A percentile compares a stretch with the other conserved stretches of the same genome.
Evolutionary conservation across 352 stramenopile genomes (phyloP).

Genomic region (Globisporangium spiculum): DNA sequence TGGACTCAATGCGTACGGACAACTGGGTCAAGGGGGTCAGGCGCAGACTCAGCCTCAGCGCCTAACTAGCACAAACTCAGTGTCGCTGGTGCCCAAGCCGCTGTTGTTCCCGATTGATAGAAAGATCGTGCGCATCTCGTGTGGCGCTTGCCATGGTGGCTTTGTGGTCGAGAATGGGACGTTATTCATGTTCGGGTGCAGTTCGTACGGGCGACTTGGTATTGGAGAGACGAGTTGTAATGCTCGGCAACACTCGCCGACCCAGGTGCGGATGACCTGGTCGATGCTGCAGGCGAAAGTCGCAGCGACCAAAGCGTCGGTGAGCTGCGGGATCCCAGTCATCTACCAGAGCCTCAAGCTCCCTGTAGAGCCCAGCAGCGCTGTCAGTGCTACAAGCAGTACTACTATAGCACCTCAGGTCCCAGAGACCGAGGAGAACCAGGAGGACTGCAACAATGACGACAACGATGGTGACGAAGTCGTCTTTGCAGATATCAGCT

Average conservation of each 20-base stretch:
- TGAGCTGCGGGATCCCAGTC: constrained; percentile 13
- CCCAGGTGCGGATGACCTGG: constrained; percentile 41
- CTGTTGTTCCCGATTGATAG: constrained; percentile 26
- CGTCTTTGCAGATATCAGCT: constrained; percentile 62
- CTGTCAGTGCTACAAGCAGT: not conserved
- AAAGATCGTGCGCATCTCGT: constrained; percentile 47
- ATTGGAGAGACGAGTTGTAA: constrained; percentile 20
- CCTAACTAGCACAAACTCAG: not conserved
- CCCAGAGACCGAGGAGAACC: not conserved
- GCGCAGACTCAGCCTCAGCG: not conserved
- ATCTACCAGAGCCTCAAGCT: not conserved
- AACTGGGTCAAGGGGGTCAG: constrained; percentile 51
- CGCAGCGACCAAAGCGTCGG: not conserved
- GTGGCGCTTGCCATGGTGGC: constrained; percentile 50
- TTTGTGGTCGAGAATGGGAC: constrained; percentile 53
- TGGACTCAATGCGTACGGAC: constrained; percentile 28
- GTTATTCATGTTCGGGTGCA: constrained; percentile 72
- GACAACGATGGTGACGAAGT: constrained; percentile 24
- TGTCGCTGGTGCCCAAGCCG: constrained; percentile 16
- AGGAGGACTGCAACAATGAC: constrained; percentile 17
- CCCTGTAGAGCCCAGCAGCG: not conserved
- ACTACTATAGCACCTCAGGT: not conserved
- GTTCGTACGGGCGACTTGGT: constrained; percentile 55
- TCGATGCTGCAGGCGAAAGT: constrained; percentile 23
- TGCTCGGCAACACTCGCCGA: constrained; percentile 20